Base-by-base conservation (phyloP, 139 green algal species). In the Chlamydomonas applanata region DNA sequence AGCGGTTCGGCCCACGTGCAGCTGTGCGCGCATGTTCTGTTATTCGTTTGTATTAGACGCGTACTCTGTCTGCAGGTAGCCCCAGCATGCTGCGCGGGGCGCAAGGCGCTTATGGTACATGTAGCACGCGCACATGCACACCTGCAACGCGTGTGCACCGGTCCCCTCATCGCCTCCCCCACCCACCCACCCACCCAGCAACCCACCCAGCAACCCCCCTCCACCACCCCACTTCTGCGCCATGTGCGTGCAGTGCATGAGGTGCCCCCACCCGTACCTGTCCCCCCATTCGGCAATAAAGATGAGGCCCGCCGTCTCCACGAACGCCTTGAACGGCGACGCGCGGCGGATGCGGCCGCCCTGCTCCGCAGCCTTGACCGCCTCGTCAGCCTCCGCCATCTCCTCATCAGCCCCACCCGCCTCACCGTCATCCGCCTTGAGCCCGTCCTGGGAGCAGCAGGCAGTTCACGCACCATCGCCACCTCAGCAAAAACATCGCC, bases 241-340 rank as follows among this genome's bases (percentile, higher is more conserved):
- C n/a, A 24, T 36, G 9, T 62, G 32, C 40, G 11, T 4, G 32
- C 1, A 59, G 9, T 30, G 63, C 63, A 70, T n/a, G 4, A 30
- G 63, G 45, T 36, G 29, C 20, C 5, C 25, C 34, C 13, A 36
- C 34, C 2, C 79, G 1, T 67, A 83, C 68, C 86, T 80, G 87
- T 97, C 93, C 17, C 93, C 93, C 93, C 93, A 97, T 77, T 97
- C 96, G 3, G 95, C 94, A 32, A 97, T 79, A 82, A 99, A 99
- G 40, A 98, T 95, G 25, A 98, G 82, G 0, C 80, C 83, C 5
- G 83, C 88, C 35, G 96, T 89, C 84, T 94, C 83, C 35, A 88
- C 36, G 35, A 89, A 81, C 35, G 77, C 76, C n/a, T 74, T 59
- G 19, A 84, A 32, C 13, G 53, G 61, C 0, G 66, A 72, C 3